A percentile compares a stretch with the other conserved stretches of the same genome.
These are phyloP conservation scores for Penicillium oxalicum DNA, from an alignment of 2,329 filamentous ascomycete genomes.

Conservation along the genomic window DNA sequence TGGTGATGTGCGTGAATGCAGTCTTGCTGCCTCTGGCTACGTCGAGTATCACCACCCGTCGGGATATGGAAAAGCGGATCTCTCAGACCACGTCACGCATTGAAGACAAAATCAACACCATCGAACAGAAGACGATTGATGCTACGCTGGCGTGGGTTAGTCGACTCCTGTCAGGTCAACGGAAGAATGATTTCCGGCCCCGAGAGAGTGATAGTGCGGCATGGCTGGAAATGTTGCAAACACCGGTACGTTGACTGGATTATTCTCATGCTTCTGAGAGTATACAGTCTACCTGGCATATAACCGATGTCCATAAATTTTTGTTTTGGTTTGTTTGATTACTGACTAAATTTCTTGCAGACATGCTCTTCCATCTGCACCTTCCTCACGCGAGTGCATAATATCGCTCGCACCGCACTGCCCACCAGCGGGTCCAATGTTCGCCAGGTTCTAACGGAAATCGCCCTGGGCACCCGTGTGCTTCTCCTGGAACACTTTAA, in stretches of 20 bases:
- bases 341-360: conserved; percentile 11
- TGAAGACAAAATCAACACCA: conserved; percentile 73
- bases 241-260: conserved; percentile 44
- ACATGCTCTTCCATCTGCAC: conserved; percentile 76
- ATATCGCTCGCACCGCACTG: conserved; percentile 60
- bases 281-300: no score
- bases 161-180: conserved; percentile 68
- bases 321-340: not conserved
- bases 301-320: not conserved
- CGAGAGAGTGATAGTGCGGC: conserved; percentile 60
- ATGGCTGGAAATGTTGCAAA: conserved; percentile 71
- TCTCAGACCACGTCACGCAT: conserved; percentile 67
- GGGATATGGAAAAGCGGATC: conserved; percentile 81
- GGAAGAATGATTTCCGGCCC: conserved; percentile 86
- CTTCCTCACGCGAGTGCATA: conserved; percentile 67
- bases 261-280: not conserved
- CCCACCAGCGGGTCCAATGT: conserved; percentile 64
- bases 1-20: conserved; percentile 85
- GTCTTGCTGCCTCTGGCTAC: conserved; percentile 86
- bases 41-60: conserved; percentile 80
- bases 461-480: conserved; percentile 69
- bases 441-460: conserved; percentile 72
- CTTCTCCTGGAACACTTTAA: conserved; percentile 90
- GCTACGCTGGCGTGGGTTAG: conserved; percentile 70
- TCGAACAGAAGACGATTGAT: conserved; percentile 64